Percentiles rank a stretch among this genome's conserved stretches.
These are phyloP conservation scores for Lolium multiflorum DNA, from an alignment of 176 grass and related monocot species.

Conservation along the genomic window DNA sequence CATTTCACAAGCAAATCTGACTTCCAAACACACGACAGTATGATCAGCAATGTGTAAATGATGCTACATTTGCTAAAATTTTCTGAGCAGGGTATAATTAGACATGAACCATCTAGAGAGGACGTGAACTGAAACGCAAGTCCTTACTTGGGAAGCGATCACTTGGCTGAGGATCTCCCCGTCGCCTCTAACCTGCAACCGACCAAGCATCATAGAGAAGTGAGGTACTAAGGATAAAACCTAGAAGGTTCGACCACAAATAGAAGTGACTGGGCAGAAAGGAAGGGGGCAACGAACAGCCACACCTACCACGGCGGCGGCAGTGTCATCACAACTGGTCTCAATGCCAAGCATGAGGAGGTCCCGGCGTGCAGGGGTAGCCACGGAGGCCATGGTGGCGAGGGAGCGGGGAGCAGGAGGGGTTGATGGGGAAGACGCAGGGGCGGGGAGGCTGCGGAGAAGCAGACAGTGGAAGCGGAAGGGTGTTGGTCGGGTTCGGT, in stretches of 20 bases:
- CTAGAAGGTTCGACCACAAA: not conserved
- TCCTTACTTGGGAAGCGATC: slow-evolving; percentile 80
- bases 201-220: slow-evolving; percentile 7
- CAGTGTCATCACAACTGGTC: slow-evolving; percentile 95
- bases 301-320: slow-evolving; percentile 66
- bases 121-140: not conserved
- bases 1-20: slow-evolving; percentile 86
- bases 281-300: not conserved
- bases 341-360: slow-evolving; percentile 90
- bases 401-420: slow-evolving; percentile 7
- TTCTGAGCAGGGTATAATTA: not conserved
- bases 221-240: slow-evolving; percentile 21
- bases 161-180: slow-evolving; percentile 91
- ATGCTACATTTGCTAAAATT: not conserved
- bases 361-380: slow-evolving; percentile 31
- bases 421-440: not conserved
- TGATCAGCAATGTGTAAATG: not conserved
- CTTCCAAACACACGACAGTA: slow-evolving; percentile 45
- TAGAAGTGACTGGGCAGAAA: not conserved
- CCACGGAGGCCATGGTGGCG: slow-evolving; percentile 20
- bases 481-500: slow-evolving; percentile 16
- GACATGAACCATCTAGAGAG: not conserved
- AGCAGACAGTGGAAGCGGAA: not conserved
- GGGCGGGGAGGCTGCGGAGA: slow-evolving; percentile 15
- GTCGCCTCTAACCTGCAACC: slow-evolving; percentile 77